Evolutionary conservation across 768 basidiomycete species (phyloP).

Genomic region (Udeniomyces megalosporus): DNA sequence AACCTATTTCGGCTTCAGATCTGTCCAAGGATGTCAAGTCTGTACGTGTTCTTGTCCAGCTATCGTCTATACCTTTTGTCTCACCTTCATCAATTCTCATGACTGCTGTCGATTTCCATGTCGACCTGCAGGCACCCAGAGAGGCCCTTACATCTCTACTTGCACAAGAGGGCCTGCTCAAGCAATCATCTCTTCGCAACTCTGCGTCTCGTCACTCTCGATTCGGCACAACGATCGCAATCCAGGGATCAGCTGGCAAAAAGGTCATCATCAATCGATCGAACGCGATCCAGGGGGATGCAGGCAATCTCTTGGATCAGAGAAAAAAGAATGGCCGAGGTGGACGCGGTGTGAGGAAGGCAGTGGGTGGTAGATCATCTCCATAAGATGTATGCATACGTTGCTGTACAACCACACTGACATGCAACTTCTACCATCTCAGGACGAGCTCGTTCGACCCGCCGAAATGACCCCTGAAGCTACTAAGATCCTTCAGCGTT

Average conservation of each 20-base stretch:
- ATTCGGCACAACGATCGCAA: constrained; percentile 86
- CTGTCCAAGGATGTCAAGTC: constrained; percentile 28
- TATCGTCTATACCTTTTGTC: no score
- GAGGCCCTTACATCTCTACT: constrained; percentile 53
- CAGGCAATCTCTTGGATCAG: constrained; percentile 55
- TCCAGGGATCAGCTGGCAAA: constrained; percentile 35
- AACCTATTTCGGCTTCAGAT: constrained; percentile 52
- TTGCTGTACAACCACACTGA: no score
- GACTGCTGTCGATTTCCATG: constrained; percentile 13
- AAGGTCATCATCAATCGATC: constrained; percentile 62
- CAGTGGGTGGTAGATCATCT: neutral
- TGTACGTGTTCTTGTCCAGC: no score
- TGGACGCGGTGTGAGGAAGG: constrained; percentile 37
- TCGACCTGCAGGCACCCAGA: constrained; percentile 39
- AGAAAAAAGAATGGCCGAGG: constrained; percentile 38
- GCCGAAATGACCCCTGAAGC: constrained; percentile 28
- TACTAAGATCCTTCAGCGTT: constrained; percentile 39
- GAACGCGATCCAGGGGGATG: constrained; percentile 53
- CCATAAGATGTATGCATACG: neutral
- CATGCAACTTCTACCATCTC: no score
- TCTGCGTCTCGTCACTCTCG: constrained; percentile 73
- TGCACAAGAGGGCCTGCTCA: constrained; percentile 52
- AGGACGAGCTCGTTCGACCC: constrained; percentile 45
- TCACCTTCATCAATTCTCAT: neutral
- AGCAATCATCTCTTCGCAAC: constrained; percentile 40